These are phyloP conservation scores for Lichtheimia corymbifera DNA, from an alignment of 371 early-diverging fungal genomes.

Conservation along the genomic window DNA sequence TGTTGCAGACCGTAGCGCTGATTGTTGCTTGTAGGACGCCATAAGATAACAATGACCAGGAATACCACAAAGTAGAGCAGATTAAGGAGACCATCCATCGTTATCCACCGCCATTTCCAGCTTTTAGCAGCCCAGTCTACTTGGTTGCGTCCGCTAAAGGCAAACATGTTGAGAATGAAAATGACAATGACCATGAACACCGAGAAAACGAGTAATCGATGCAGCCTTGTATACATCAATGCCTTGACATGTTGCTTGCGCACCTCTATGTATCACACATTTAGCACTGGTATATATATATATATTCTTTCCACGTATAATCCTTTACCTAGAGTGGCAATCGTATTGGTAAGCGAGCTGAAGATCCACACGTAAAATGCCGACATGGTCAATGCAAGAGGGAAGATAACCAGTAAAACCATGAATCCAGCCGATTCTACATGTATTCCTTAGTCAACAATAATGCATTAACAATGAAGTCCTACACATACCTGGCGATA, in stretches of 20 bases:
- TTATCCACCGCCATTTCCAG: slow-evolving; percentile 91
- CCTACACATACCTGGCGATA: slow-evolving; percentile 44
- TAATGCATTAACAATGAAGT: background rate
- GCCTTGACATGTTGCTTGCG: slow-evolving; percentile 88
- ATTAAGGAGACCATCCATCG: slow-evolving; percentile 88
- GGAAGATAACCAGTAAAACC: slow-evolving; percentile 83
- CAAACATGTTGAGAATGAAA: slow-evolving; percentile 81
- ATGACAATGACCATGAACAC: slow-evolving; percentile 72
- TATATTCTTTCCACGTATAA: background rate
- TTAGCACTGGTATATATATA: background rate
- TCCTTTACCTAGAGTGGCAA: slow-evolving; percentile 28
- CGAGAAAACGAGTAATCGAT: slow-evolving; percentile 76
- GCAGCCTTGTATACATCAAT: slow-evolving; percentile 86
- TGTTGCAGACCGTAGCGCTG: slow-evolving; percentile 71
- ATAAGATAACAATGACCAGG: slow-evolving; percentile 75
- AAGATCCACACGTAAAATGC: slow-evolving; percentile 92
- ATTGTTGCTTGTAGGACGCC: slow-evolving; percentile 94
- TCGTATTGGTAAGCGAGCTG: slow-evolving; percentile 39
- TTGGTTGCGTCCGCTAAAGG: slow-evolving; percentile 60
- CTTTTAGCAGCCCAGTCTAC: slow-evolving; percentile 74
- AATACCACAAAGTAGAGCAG: slow-evolving; percentile 83
- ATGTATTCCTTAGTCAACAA: background rate
- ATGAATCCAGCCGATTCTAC: slow-evolving; percentile 67
- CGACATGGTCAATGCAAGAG: slow-evolving; percentile 88
- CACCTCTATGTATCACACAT: slow-evolving; percentile 37